Evolutionary conservation across 2,329 filamentous ascomycete genomes (phyloP), one percentile per base, ranked within the genome.

Genomic region (Pestalotiopsis fici): DNA sequence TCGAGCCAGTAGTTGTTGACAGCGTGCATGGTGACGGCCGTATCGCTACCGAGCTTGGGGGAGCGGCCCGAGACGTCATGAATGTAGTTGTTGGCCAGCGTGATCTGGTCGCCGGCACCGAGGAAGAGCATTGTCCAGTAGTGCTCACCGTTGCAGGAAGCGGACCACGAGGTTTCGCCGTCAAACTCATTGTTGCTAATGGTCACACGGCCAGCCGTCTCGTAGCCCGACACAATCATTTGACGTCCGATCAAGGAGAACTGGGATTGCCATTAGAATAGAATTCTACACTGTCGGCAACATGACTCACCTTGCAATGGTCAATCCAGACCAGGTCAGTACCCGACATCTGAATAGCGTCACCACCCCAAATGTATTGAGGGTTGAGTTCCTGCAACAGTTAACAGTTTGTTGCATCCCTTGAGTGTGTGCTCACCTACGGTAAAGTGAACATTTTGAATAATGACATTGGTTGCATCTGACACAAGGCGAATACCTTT

Each of bases 301-400:
- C 23, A 1, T 31, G n/a, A 15, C 43, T 50, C n/a, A 55, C 27
- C 64, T 71, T 74, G 57, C 70, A 67, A 60, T 74, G 71, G 50
- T 74, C 71, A 21, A 74, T 72, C 72, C 72, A 74, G 5, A 74
- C 68, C 47, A 81, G 69, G 69, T 85, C 83, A n/a, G 79, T 74
- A 57, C 81, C 78, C 66, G 86, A 79, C 7, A 88, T 74, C 59
- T 83, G 86, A 74, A 88, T 85, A 50, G 82, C 86, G 72, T 88
- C 86, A 64, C 86, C 86, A 64, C 86, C 86, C 86, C 86, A 88
- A 71, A 88, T 84, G 71, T 86, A 85, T 73, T 85, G 73, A n/a
- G 85, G 81, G 79, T 88, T 88, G 61, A 88, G 55, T 57, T 31
- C 55, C 55, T 57, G 4, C 1, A 15, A 27, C 23, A 3, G 27